Evolutionary conservation across 192 early-diverging fungal species (phyloP).

Genomic region (Kickxella alabastrina): DNA sequence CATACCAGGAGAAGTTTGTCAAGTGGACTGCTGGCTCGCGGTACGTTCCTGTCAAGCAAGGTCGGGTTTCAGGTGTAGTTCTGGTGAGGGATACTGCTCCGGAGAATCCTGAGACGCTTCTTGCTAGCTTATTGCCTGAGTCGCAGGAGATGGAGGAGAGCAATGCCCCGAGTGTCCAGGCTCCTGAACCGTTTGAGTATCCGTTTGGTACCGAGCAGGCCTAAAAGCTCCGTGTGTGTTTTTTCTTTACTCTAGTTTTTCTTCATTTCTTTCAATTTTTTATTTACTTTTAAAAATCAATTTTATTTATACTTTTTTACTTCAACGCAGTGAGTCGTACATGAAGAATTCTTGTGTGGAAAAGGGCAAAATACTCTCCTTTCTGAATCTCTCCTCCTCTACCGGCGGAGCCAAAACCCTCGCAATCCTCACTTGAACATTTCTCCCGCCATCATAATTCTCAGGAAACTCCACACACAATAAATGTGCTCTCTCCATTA

Average conservation of each 20-base stretch:
- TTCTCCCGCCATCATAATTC: constrained; percentile 45
- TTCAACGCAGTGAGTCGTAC: constrained; percentile 39
- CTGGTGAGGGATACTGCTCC: constrained; percentile 75
- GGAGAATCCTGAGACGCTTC: constrained; percentile 76
- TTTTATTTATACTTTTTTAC: background rate
- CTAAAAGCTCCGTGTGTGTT: constrained; percentile 1
- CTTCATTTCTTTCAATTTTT: background rate
- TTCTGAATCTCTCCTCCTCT: constrained; percentile 20
- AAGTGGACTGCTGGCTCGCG: constrained; percentile 79
- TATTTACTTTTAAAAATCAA: constrained; percentile 4
- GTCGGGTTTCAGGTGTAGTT: constrained; percentile 73
- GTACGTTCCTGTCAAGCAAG: constrained; percentile 87
- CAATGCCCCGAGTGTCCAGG: constrained; percentile 50
- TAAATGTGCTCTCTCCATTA: constrained; percentile 28
- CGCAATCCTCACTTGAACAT: constrained; percentile 33
- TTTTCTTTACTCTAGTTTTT: background rate
- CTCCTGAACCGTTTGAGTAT: constrained; percentile 81
- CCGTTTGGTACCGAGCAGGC: constrained; percentile 58
- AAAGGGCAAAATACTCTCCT: constrained; percentile 30
- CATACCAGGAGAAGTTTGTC: constrained; percentile 82
- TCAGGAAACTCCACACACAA: constrained; percentile 32
- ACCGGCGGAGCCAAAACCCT: constrained; percentile 28
- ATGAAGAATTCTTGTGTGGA: constrained; percentile 31
- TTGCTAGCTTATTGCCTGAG: constrained; percentile 54
- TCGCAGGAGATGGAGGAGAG: constrained; percentile 11